Base-by-base conservation (phyloP, 305 asterid genomes). In the Fraxinus sp. region DNA sequence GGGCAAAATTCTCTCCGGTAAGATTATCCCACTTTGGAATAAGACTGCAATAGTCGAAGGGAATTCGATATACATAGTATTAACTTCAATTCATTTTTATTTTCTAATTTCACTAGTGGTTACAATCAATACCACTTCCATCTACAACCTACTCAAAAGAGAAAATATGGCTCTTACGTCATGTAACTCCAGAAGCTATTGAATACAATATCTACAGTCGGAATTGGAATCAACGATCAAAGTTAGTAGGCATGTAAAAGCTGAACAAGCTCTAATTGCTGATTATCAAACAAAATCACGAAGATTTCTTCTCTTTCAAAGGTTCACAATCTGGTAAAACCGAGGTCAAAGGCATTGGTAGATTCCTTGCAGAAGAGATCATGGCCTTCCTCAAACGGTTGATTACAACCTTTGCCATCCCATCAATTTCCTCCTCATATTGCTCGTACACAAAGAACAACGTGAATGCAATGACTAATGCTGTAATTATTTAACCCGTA, bases 371-470 rank as follows among this genome's bases (percentile, higher is more conserved):
- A 71, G 88, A 59, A 86, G 87, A 81, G 8, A 83, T 39, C 70
- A 80, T 68, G 62, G 78, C 81, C 68, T 87, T 85, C 66, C 76
- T 79, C 16, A 77, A 81, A 33, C 84, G 76, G 83, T 66, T 84
- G 87, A 74, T 80, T 35, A 81, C 75, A 14, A 87, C 85, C 74
- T 77, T 74, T 75, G 89, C 89, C 32, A 85, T 80, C 76, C 85
- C 88, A 73, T 93, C 97, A 59, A 97, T 86, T 84, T 89, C 97
- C 84, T 86, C 91, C 88, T 93, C 96, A 8, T 92, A 94, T 91
- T 94, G 98, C 88, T 94, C 98, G 71, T 90, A 94, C 52, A 93
- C 87, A 83, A 91, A 92, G 85, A 94, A 93, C 71, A 84, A 49
- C 5, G 93, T 88, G 88, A 94, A 97, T 26, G 92, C 88, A 86